Conservation (phyloP, 257 asterid species). For the Salvia splendens region DNA sequence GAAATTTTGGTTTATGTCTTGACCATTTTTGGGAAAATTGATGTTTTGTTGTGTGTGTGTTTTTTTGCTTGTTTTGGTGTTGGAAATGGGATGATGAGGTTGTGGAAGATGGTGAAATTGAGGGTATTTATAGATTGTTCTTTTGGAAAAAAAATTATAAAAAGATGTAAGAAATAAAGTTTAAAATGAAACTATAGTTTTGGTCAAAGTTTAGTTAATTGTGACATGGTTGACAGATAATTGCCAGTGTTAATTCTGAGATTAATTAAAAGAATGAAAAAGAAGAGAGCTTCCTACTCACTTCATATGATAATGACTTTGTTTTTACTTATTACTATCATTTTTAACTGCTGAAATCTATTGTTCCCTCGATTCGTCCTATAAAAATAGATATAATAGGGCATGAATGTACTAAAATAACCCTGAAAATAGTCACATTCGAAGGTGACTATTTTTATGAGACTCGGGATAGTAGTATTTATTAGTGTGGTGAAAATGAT, state of each 20-base stretch:
- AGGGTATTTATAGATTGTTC: conserved; percentile 38
- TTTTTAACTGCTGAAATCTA: too few relatives aligned
- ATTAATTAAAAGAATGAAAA: background rate
- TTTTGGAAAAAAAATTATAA: background rate
- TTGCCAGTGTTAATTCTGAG: conserved; percentile 41
- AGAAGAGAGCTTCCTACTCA: conserved; percentile 4
- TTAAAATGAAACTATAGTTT: background rate
- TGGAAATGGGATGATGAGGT: conserved; percentile 28
- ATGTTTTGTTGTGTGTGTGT: background rate
- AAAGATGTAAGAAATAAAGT: too few relatives aligned
- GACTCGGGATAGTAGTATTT: too few relatives aligned
- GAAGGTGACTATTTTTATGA: too few relatives aligned
- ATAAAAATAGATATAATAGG: too few relatives aligned
- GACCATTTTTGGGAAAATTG: conserved; percentile 45
- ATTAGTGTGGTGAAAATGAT: too few relatives aligned
- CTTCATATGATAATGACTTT: conserved; percentile 45
- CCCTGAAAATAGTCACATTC: too few relatives aligned
- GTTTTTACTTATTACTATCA: background rate
- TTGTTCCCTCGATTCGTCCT: too few relatives aligned
- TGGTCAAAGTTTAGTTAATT: conserved; percentile 46
- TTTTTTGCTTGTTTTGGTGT: background rate
- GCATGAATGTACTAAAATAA: too few relatives aligned
- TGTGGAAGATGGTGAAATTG: conserved; percentile 22
- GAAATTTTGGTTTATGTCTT: conserved; percentile 46
- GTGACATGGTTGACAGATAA: conserved; percentile 66